phyloP scores from a whole-genome alignment of 176 grass and related monocot genomes.

The Bromus sterilis region DNA sequence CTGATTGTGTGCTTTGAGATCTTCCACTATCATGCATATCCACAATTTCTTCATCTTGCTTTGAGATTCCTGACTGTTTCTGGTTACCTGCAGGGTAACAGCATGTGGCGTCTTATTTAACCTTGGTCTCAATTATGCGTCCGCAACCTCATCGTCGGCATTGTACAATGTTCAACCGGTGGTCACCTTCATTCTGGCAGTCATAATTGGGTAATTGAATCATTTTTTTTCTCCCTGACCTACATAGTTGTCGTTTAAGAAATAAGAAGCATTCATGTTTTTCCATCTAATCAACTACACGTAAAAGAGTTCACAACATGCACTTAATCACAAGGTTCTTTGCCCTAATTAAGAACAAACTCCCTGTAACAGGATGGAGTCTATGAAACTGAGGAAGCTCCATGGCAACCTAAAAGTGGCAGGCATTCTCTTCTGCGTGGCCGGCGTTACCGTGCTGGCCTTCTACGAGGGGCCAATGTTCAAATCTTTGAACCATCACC shows the following conservation, averaged over 20 bases:
- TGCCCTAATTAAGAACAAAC: not conserved
- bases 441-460: slow-evolving; percentile 47
- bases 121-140: slow-evolving; percentile 58
- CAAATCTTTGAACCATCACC: slow-evolving; percentile 48
- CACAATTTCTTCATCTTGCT: not conserved
- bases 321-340: not conserved
- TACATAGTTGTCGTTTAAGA: not conserved
- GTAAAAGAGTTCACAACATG: not conserved
- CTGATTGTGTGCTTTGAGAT: not conserved
- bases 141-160: slow-evolving; percentile 47
- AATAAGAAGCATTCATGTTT: not conserved
- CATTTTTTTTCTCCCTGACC: not conserved
- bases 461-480: slow-evolving; percentile 63
- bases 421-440: slow-evolving; percentile 45
- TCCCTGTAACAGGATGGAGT: slow-evolving; percentile 47
- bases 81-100: slow-evolving; percentile 33
- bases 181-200: slow-evolving; percentile 55
- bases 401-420: slow-evolving; percentile 54
- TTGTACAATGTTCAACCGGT: slow-evolving; percentile 59
- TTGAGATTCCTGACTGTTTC: not conserved
- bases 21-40: not conserved
- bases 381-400: slow-evolving; percentile 46
- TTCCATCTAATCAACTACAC: not conserved
- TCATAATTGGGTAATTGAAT: slow-evolving; percentile 44
- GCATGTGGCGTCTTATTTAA: slow-evolving; percentile 28